A percentile compares a stretch with the other conserved stretches of the same genome.
Evolutionary conservation across 1,284 basidiomycete species (phyloP).

Genomic region (Pholiota adiposa): DNA sequence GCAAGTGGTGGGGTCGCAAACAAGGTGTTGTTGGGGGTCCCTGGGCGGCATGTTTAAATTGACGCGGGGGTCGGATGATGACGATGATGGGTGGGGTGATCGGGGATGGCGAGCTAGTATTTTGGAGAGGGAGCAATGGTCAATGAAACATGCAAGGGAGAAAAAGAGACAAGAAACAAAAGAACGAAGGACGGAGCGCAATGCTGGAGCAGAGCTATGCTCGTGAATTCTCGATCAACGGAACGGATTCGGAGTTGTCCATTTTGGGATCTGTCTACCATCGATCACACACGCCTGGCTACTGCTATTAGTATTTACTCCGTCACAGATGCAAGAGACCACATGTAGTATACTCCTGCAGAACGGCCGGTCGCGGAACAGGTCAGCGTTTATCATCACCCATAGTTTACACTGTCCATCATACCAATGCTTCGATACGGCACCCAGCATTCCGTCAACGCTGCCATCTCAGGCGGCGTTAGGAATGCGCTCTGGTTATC

Average conservation of each 20-base stretch:
- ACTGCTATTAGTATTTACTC: slow-evolving; percentile 14
- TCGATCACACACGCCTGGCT: slow-evolving; percentile 11
- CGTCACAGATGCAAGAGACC: slow-evolving; percentile 47
- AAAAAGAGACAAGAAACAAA: slow-evolving; percentile 5
- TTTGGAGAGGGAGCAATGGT: not conserved
- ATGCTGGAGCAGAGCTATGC: slow-evolving; percentile 10
- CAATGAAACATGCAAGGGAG: slow-evolving; percentile 3
- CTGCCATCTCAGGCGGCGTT: slow-evolving; percentile 84
- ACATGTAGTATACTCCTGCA: slow-evolving; percentile 65
- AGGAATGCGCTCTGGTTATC: slow-evolving; percentile 66
- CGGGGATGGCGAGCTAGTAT: not conserved
- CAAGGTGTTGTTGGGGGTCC: not conserved
- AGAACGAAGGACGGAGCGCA: slow-evolving; percentile 18
- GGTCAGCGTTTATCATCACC: slow-evolving; percentile 9
- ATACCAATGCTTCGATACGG: slow-evolving; percentile 81
- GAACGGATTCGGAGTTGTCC: slow-evolving; percentile 23
- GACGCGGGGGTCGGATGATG: not conserved
- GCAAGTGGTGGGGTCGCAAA: not conserved
- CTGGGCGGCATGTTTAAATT: slow-evolving; percentile 4
- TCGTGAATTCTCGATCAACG: slow-evolving; percentile 25
- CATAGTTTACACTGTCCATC: slow-evolving; percentile 23
- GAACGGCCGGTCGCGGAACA: slow-evolving; percentile 11
- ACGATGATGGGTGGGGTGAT: not conserved
- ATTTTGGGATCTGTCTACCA: slow-evolving; percentile 17
- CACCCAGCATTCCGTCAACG: slow-evolving; percentile 75